These are phyloP conservation scores for Cephaloascus albidus DNA, from an alignment of 805 yeast species.

Conservation along the genomic window DNA sequence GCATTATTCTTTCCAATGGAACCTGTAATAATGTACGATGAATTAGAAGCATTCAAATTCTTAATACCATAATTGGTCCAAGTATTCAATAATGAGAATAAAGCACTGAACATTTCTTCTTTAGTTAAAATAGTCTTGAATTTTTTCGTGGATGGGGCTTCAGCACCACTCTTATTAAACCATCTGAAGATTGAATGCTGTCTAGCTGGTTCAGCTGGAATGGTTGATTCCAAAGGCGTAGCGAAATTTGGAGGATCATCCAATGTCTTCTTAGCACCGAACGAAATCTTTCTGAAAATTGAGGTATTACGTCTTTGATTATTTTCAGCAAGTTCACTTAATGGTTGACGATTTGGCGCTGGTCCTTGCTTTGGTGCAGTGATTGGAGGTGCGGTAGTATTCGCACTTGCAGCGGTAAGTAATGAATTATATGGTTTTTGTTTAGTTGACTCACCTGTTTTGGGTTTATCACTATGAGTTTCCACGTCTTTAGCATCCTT, in stretches of 20 bases:
- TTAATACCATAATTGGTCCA: constrained; percentile 69
- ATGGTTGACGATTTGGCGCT: not conserved
- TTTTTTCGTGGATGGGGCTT: constrained; percentile 15
- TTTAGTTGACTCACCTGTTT: too few relatives aligned
- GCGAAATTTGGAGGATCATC: constrained; percentile 10
- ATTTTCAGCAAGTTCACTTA: constrained; percentile 3
- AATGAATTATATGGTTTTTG: too few relatives aligned
- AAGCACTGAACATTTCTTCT: constrained; percentile 55
- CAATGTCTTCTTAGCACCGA: constrained; percentile 33
- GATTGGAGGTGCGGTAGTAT: not conserved
- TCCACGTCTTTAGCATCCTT: too few relatives aligned
- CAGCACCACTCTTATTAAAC: constrained; percentile 28
- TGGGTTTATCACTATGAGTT: too few relatives aligned
- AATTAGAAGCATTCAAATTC: constrained; percentile 36
- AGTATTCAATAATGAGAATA: constrained; percentile 49
- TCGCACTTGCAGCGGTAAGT: not conserved
- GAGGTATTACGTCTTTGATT: constrained; percentile 23
- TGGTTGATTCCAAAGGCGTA: constrained; percentile 2
- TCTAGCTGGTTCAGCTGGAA: not conserved
- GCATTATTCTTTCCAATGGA: constrained; percentile 52
- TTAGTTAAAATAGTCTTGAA: constrained; percentile 31
- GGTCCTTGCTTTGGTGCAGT: not conserved
- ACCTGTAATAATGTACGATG: constrained; percentile 43
- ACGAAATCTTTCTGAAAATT: constrained; percentile 40
- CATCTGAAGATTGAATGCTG: constrained; percentile 25